Evolutionary conservation across 176 grass and related monocot species (phyloP).

Genomic region (Areca catechu): DNA sequence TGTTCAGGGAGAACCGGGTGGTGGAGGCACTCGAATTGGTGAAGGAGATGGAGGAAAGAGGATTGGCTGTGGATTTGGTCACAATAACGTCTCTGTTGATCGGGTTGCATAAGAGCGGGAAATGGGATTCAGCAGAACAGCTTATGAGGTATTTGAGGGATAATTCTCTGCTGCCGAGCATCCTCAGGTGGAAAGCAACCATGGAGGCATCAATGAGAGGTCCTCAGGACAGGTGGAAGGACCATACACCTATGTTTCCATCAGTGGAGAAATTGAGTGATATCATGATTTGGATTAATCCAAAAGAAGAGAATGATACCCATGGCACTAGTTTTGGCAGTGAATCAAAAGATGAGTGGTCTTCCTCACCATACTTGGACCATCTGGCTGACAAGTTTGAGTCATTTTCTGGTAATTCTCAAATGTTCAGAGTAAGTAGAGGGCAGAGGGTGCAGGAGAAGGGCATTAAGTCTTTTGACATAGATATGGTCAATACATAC

Average conservation of each 20-base stretch:
- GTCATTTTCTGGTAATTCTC: slow-evolving; percentile 27
- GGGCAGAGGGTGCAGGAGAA: slow-evolving; percentile 60
- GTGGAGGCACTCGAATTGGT: slow-evolving; percentile 63
- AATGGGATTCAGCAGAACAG: slow-evolving; percentile 62
- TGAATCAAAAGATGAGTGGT: slow-evolving; percentile 70
- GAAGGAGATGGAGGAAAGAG: slow-evolving; percentile 74
- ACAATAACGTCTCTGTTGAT: slow-evolving; percentile 75
- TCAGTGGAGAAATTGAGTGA: slow-evolving; percentile 52
- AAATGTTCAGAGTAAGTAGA: slow-evolving; percentile 36
- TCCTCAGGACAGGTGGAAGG: slow-evolving; percentile 59
- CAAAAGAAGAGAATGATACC: slow-evolving; percentile 17
- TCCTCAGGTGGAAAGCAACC: slow-evolving; percentile 66
- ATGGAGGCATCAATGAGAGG: slow-evolving; percentile 58
- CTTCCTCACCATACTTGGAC: slow-evolving; percentile 72
- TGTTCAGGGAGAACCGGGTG: slow-evolving; percentile 58
- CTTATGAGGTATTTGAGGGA: slow-evolving; percentile 73
- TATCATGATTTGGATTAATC: slow-evolving; percentile 52
- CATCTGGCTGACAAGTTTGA: slow-evolving; percentile 42
- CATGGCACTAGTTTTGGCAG: slow-evolving; percentile 19
- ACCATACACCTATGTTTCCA: slow-evolving; percentile 54
- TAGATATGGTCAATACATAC: slow-evolving; percentile 93
- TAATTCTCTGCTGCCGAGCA: slow-evolving; percentile 38
- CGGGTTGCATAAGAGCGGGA: slow-evolving; percentile 54
- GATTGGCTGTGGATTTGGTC: slow-evolving; percentile 75
- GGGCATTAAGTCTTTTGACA: slow-evolving; percentile 55